Conservation (phyloP, 768 basidiomycete species). For the Tricholoma hemisulphureum region DNA sequence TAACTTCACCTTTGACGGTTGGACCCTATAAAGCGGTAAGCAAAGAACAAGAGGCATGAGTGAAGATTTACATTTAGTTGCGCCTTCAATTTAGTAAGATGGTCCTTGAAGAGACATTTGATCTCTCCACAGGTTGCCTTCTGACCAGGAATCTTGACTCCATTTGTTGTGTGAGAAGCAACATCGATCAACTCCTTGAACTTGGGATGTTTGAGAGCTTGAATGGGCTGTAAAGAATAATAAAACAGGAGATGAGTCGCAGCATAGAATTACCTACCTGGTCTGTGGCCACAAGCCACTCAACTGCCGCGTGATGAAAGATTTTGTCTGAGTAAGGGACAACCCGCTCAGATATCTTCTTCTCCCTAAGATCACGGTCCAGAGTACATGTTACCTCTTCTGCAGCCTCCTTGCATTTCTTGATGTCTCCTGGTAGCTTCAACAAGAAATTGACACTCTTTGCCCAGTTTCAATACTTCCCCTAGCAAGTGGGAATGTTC, state of each 20-base stretch:
- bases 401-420: too few species aligned
- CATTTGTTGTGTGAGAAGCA: neutral
- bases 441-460: too few species aligned
- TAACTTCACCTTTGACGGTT: constrained; percentile 12
- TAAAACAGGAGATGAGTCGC: constrained; percentile 39
- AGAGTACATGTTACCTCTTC: constrained; percentile 17
- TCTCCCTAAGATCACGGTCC: constrained; percentile 25
- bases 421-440: too few species aligned
- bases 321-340: constrained; percentile 29
- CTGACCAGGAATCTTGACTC: too few species aligned
- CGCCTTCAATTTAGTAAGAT: neutral
- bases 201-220: constrained; percentile 29
- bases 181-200: constrained; percentile 23
- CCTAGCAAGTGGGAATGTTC: too few species aligned
- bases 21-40: neutral
- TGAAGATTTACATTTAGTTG: neutral
- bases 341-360: constrained; percentile 12
- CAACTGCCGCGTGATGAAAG: constrained; percentile 28
- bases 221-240: constrained; percentile 36
- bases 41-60: neutral
- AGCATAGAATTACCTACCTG: constrained; percentile 28
- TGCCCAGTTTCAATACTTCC: too few species aligned
- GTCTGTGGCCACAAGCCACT: constrained; percentile 43
- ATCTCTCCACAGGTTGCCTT: neutral
- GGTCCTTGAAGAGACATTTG: neutral